Evolutionary conservation across 164 flowering plant species (phyloP).

Genomic region (Pachysandra terminalis): DNA sequence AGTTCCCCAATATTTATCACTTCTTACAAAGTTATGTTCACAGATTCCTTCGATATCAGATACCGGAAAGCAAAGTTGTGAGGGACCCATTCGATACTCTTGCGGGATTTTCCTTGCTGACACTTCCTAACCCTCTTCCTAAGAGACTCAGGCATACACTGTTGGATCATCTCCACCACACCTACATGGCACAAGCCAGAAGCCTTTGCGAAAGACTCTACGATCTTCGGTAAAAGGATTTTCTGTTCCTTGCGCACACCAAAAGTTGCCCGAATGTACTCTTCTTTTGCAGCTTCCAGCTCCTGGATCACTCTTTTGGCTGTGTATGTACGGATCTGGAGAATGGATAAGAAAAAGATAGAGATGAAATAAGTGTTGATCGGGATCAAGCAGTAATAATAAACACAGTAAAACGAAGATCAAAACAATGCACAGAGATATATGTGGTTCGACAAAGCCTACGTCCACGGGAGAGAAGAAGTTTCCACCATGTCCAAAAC

Average conservation of each 20-base stretch:
- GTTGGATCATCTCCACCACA: constrained; percentile 60
- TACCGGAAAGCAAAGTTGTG: constrained; percentile 83
- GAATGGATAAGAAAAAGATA: neutral
- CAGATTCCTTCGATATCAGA: constrained; percentile 73
- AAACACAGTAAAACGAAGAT: no score
- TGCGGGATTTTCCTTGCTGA: constrained; percentile 46
- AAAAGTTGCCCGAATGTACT: constrained; percentile 76
- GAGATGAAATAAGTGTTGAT: no score
- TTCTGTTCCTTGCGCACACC: constrained; percentile 64
- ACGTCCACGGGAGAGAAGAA: no score
- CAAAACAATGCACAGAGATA: no score
- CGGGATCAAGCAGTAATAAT: no score
- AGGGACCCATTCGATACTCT: constrained; percentile 76
- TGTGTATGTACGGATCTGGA: constrained; percentile 79
- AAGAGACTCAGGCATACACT: constrained; percentile 57
- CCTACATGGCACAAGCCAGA: constrained; percentile 51
- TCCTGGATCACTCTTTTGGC: constrained; percentile 74
- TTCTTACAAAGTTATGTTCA: constrained; percentile 27
- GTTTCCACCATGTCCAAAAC: no score
- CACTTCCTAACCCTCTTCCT: constrained; percentile 47
- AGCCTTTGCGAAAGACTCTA: constrained; percentile 77
- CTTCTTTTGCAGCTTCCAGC: constrained; percentile 85
- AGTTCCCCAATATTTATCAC: constrained; percentile 1
- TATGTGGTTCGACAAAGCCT: no score
- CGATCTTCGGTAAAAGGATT: constrained; percentile 67